Percentiles rank a stretch among this genome's conserved stretches.
phyloP scores from a whole-genome alignment of 1,284 basidiomycete species.

The Agroathelia rolfsii region DNA sequence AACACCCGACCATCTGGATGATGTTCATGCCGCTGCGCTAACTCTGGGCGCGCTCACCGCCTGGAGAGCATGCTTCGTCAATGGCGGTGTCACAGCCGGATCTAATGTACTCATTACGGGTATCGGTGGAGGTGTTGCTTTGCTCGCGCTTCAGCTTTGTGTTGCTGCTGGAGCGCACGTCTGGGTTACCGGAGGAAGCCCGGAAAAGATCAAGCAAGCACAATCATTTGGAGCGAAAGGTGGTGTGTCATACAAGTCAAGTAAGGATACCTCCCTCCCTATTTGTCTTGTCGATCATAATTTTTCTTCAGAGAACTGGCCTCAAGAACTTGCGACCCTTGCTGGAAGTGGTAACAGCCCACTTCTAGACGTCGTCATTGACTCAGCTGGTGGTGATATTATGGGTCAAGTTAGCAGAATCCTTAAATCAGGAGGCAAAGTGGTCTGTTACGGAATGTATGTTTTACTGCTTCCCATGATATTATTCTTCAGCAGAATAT shows the following conservation, averaged over 20 bases:
- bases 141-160: conserved; percentile 69
- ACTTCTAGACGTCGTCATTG: conserved; percentile 64
- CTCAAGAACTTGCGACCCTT: conserved; percentile 39
- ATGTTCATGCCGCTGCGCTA: conserved; percentile 66
- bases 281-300: conserved; percentile 1
- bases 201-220: conserved; percentile 64
- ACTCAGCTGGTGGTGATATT: conserved; percentile 75
- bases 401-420: conserved; percentile 44
- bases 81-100: conserved; percentile 52
- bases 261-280: conserved; percentile 24
- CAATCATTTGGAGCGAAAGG: conserved; percentile 65
- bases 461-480: conserved; percentile 20
- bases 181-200: conserved; percentile 71
- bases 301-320: conserved; percentile 49
- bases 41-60: conserved; percentile 75
- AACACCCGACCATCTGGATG: conserved; percentile 61
- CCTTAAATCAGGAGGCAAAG: conserved; percentile 60
- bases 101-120: conserved; percentile 76
- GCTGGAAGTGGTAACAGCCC: conserved; percentile 17
- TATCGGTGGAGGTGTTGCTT: conserved; percentile 76
- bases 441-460: conserved; percentile 75
- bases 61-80: conserved; percentile 69
- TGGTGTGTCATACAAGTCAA: conserved; percentile 66
- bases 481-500: no score
- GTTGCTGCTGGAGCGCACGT: conserved; percentile 71